Base-by-base conservation (phyloP, 2,329 filamentous ascomycete genomes). In the Aspergillus novofumigatus region DNA sequence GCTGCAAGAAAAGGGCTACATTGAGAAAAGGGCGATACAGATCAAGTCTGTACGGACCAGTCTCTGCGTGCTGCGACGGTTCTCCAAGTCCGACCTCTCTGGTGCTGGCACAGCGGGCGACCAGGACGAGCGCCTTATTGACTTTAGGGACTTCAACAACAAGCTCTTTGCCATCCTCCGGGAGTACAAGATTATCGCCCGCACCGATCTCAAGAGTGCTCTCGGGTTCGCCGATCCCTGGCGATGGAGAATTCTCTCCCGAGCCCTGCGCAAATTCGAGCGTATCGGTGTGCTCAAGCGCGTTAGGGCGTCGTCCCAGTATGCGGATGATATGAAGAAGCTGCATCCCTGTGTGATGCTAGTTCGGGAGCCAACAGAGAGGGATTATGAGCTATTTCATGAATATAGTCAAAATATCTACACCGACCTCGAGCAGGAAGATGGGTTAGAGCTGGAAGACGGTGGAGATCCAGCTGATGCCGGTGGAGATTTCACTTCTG, bases 1-100 rank as follows among this genome's bases (percentile, higher is more conserved):
- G 3, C 73, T 88, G 42, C 76, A 78, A 5, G 69, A 75, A 38
- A 85, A 83, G 61, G 85, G 85, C 0, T 87, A 87, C 66, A 86
- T 88, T 54, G 76, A 80, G 44, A 88, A 88, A 64, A 75, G 76
- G 53, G 67, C 72, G 8, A 76, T 83, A 20, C 74, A 81, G 29
- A 72, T 76, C 23, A 77, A 76, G 56, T 77, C 78, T 3, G 70
- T 76, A 5, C 78, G 80, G 49, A 86, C 84, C 0, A 86, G 83
- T 67, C 69, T 85, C 6, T 82, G 83, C 28, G 81, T 77, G 1
- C 74, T 86, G 57, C 78, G 76, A 57, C 80, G 77, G 63, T 86
- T 82, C 61, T 65, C 71, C 69, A 54, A 55, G 29, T 49, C 54
- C 17, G 60, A 62, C 25, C 57, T 67, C 44, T 28, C 57, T 32